phyloP scores from a whole-genome alignment of 148 eudicot genomes.

The Pharnaceum exiguum region DNA sequence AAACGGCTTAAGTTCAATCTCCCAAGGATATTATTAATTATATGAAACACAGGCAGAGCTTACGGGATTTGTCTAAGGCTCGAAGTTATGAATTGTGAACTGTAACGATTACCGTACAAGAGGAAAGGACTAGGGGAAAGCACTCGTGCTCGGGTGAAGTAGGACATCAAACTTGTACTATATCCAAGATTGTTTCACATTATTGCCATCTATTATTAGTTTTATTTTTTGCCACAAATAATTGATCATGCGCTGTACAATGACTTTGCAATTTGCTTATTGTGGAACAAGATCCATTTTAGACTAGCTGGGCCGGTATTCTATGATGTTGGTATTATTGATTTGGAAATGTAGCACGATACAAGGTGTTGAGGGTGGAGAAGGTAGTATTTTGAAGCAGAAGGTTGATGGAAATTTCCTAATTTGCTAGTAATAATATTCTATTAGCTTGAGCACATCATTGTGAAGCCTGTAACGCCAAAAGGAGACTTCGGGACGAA shows the following conservation, averaged over 20 bases:
- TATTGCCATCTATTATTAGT: not conserved
- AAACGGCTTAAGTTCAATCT: no score
- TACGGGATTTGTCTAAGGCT: conserved; percentile 10
- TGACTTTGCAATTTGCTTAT: no score
- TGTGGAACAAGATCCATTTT: not conserved
- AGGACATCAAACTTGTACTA: no score
- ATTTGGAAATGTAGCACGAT: conserved; percentile 4
- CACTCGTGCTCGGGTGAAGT: not conserved
- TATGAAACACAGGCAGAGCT: conserved; percentile 2
- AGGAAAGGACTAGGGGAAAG: not conserved
- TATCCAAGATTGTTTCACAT: no score
- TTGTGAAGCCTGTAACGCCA: not conserved
- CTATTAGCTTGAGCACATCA: not conserved
- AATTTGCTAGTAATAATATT: not conserved
- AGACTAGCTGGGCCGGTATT: not conserved
- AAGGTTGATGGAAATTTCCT: conserved; percentile 14
- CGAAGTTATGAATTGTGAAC: not conserved
- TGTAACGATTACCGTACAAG: not conserved
- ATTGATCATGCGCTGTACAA: no score
- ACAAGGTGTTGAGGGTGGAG: conserved; percentile 2
- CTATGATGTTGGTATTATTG: not conserved
- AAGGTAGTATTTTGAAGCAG: not conserved
- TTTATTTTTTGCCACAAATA: no score
- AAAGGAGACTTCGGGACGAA: not conserved
- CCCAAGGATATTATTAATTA: no score